A percentile compares a stretch with the other conserved stretches of the same genome.
Evolutionary conservation across 2,329 filamentous ascomycete genomes (phyloP).

Genomic region (Alternaria longipes): DNA sequence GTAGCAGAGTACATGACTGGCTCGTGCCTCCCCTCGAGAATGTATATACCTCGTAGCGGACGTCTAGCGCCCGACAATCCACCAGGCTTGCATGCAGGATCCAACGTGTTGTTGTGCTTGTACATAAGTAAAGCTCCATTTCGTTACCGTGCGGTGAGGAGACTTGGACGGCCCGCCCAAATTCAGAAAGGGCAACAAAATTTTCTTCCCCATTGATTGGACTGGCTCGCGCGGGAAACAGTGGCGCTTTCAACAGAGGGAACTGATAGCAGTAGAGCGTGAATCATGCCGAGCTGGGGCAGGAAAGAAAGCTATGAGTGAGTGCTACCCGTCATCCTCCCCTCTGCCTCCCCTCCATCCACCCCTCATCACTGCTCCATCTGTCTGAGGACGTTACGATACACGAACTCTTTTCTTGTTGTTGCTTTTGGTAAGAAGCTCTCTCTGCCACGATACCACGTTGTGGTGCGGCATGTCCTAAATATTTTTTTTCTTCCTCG

Average conservation of each 20-base stretch:
- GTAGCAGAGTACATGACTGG: constrained; percentile 20
- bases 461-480: background rate
- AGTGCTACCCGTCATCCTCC: constrained; percentile 32
- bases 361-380: constrained; percentile 16
- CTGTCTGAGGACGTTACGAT: constrained; percentile 5
- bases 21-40: constrained; percentile 10
- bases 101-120: constrained; percentile 19
- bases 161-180: constrained; percentile 21
- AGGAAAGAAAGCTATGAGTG: constrained; percentile 53
- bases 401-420: constrained; percentile 1
- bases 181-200: constrained; percentile 24
- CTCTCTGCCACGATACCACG: background rate
- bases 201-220: constrained; percentile 19
- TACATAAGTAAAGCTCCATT: constrained; percentile 26
- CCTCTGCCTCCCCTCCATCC: constrained; percentile 12
- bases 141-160: constrained; percentile 22
- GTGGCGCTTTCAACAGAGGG: constrained; percentile 17
- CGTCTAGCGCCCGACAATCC: constrained; percentile 19
- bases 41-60: constrained; percentile 16
- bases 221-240: constrained; percentile 12
- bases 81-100: constrained; percentile 21
- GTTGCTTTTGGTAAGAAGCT: constrained; percentile 22
- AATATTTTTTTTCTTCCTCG: constrained; percentile 11
- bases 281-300: constrained; percentile 52
- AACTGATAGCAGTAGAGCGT: constrained; percentile 32